Base-by-base conservation (phyloP, 2,329 filamentous ascomycete genomes). In the Domatiomyces globalis region DNA sequence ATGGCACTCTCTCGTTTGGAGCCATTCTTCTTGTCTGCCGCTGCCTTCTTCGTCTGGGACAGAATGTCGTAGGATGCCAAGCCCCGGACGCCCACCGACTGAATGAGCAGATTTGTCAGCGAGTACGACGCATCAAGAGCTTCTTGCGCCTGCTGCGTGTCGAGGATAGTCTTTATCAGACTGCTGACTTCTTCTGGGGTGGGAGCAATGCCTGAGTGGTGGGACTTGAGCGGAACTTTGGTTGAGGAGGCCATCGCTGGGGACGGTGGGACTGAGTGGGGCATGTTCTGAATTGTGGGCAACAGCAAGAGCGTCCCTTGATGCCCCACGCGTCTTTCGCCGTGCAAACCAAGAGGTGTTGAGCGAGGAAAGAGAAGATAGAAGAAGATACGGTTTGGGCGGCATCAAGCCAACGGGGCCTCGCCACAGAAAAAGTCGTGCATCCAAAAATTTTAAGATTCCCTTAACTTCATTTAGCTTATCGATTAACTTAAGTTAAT, bases 11-110 rank as follows among this genome's bases (percentile, higher is more conserved):
- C 92, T 62, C 90, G 79, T 61, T 79, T 80, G 42, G 84, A 77
- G 15, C 84, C 84, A 68, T 83, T 89, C 76, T 98, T 98, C 81
- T 96, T 98, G 72, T 96, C 88, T 61, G 76, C 72, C 3, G 90
- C 88, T 39, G 86, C 87, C 75, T 94, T 85, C 64, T 79, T 79
- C 62, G 83, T 74, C 56, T 79, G 76, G 19, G 76, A 73, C 46
- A 85, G 65, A 46, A 85, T 69, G 58, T 77, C 77, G 68, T 84
- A 84, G 52, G 70, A 71, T 47, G 73, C 67, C 50, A 85, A 71
- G 48, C 80, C 81, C 19, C 78, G 75, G 63, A 77, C 78, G 49
- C 81, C 81, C 52, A 81, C 75, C 27, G 79, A 80, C 67, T 81
- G 78, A 54, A 81, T 73, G 12, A 85, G 71, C 12, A 83, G 67